Evolutionary conservation across 2,329 filamentous ascomycete species (phyloP).

Genomic region (Podosphaera leucotricha): DNA sequence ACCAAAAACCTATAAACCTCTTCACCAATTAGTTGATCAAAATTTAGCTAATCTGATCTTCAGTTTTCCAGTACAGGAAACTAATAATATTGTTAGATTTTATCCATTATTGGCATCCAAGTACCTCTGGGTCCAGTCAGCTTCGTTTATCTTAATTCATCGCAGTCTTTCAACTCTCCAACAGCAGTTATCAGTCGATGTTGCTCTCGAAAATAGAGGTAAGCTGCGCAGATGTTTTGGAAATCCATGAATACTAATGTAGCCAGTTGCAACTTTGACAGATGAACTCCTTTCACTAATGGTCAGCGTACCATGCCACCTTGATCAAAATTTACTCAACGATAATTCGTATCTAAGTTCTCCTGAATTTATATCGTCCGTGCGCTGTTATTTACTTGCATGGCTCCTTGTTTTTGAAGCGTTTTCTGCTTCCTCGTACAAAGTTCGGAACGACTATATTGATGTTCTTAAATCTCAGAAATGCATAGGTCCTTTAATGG

Average conservation of each 20-base stretch:
- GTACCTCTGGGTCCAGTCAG: slow-evolving; percentile 51
- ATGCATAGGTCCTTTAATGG: slow-evolving; percentile 43
- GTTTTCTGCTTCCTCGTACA: slow-evolving; percentile 53
- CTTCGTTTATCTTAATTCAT: slow-evolving; percentile 61
- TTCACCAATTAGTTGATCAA: slow-evolving; percentile 46
- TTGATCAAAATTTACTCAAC: slow-evolving; percentile 25
- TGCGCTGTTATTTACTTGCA: slow-evolving; percentile 64
- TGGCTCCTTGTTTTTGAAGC: slow-evolving; percentile 85
- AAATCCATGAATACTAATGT: slow-evolving; percentile 3
- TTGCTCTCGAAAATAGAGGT: slow-evolving; percentile 43
- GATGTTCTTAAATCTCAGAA: slow-evolving; percentile 54
- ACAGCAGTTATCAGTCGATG: slow-evolving; percentile 61
- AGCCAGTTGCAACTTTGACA: slow-evolving; percentile 40
- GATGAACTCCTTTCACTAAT: slow-evolving; percentile 69
- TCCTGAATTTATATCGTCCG: slow-evolving; percentile 38
- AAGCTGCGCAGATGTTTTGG: slow-evolving; percentile 4
- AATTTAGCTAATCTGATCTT: slow-evolving; percentile 46
- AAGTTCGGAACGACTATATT: slow-evolving; percentile 60
- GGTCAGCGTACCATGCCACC: slow-evolving; percentile 49
- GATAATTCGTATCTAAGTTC: slow-evolving; percentile 21
- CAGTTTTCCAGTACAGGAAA: slow-evolving; percentile 34
- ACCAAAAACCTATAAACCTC: slow-evolving; percentile 31
- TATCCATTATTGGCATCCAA: slow-evolving; percentile 57
- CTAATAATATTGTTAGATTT: slow-evolving; percentile 42
- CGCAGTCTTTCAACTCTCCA: slow-evolving; percentile 55